Base-by-base conservation (phyloP, 2,329 filamentous ascomycete species). In the Claviceps sp. region DNA sequence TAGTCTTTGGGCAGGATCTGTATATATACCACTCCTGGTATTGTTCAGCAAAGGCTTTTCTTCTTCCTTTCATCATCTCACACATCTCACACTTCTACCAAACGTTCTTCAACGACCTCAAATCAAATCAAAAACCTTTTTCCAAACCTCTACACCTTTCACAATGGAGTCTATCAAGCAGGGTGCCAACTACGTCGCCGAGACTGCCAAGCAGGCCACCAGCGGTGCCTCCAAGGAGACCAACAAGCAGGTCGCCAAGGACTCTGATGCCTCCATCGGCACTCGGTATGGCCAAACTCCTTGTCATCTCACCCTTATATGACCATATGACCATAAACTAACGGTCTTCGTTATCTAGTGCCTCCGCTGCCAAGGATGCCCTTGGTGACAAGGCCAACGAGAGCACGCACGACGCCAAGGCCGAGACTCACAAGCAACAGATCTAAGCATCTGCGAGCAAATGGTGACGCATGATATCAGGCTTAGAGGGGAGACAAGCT, bases 191-290 rank as follows among this genome's bases (percentile, higher is more conserved):
- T 81, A 78, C 77, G 78, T 82, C 67, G 67, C 74, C 56, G 81
- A 84, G 74, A 70, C 72, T 61, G 68, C 80, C 64, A 74, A 83
- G 72, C 71, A 81, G 65, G 71, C 71, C 55, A 64, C 72, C 56
- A 70, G 71, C 55, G 73, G 75, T 58, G 70, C 76, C 55, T 78
- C 74, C 70, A 85, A 85, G 78, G 80, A 84, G 71, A 71, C 72
- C 71, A 85, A 85, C 78, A 84, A 85, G 78, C 64, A 75, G 58
- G 74, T 80, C 58, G 82, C 81, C 66, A 84, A 85, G 76, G 78
- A 80, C 64, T 66, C 59, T 65, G 69, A 81, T 63, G 73, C 72
- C 55, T 57, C 59, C 58, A 5, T 80, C 53, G 64, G 68, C 62
- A 80, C 76, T 63, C 80, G 81, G 72, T 75, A 66, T 61, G 68